These are phyloP conservation scores for Thelonectria discophora DNA, from an alignment of 2,329 filamentous ascomycete genomes.

Conservation along the genomic window DNA sequence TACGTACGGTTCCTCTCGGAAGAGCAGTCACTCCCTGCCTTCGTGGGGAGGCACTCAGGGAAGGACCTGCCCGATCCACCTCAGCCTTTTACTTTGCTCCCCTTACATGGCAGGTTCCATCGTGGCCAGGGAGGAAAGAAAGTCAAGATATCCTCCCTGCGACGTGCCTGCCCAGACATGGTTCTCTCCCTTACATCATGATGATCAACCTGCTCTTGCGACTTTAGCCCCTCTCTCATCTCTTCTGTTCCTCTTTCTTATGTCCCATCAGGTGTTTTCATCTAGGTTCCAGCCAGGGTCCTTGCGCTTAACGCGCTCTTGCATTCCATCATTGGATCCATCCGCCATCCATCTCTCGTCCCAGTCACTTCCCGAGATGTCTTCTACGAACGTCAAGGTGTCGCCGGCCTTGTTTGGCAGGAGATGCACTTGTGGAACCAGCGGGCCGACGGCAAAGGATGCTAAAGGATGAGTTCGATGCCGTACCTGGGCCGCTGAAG, in stretches of 20 bases:
- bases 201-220: constrained; percentile 6
- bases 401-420: constrained; percentile 2
- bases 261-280: constrained; percentile 13
- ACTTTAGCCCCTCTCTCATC: constrained; percentile 22
- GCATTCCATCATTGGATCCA: constrained; percentile 1
- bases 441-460: constrained; percentile 6
- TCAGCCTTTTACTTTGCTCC: not conserved
- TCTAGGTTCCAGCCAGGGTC: constrained; percentile 1
- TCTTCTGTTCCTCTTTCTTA: constrained; percentile 11
- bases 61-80: not conserved
- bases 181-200: constrained; percentile 5
- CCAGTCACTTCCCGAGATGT: constrained; percentile 22
- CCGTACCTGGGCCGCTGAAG: constrained; percentile 9
- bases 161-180: not conserved
- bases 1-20: not conserved
- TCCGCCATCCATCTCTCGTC: constrained; percentile 9
- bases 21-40: too few species aligned
- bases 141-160: not conserved
- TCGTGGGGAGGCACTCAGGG: too few species aligned
- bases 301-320: constrained; percentile 1
- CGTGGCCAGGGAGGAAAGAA: not conserved
- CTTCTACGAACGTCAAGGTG: constrained; percentile 9
- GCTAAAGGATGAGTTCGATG: constrained; percentile 12
- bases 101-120: not conserved
- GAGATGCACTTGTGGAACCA: constrained; percentile 3